Evolutionary conservation across 768 basidiomycete genomes (phyloP).

Genomic region (Termitomyces heimii): DNA sequence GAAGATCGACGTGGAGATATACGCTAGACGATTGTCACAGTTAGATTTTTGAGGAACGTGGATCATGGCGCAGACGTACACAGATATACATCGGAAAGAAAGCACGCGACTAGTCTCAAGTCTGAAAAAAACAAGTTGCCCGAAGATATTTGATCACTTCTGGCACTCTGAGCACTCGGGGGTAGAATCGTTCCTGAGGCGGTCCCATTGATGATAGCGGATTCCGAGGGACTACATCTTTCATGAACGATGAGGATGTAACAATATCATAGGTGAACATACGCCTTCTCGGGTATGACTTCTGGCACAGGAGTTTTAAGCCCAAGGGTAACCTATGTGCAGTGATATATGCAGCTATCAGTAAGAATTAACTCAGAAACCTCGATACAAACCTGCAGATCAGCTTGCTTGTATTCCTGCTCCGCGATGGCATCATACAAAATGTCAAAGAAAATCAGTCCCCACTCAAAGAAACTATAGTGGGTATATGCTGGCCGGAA

Average conservation of each 20-base stretch:
- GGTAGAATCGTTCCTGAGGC: background rate
- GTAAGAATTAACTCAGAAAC: background rate
- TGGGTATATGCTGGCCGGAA: slow-evolving; percentile 64
- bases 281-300: background rate
- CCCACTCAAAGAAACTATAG: slow-evolving; percentile 89
- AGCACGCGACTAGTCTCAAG: slow-evolving; percentile 20
- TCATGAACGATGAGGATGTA: slow-evolving; percentile 4
- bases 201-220: background rate
- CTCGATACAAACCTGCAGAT: slow-evolving; percentile 41
- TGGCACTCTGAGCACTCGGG: background rate
- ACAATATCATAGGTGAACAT: background rate
- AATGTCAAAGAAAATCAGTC: slow-evolving; percentile 67
- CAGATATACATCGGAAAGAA: slow-evolving; percentile 44
- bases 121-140: slow-evolving; percentile 2
- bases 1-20: slow-evolving; percentile 78
- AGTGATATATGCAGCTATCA: background rate
- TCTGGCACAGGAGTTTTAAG: background rate
- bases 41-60: background rate
- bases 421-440: slow-evolving; percentile 64
- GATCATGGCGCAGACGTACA: slow-evolving; percentile 33
- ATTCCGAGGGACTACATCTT: slow-evolving; percentile 7
- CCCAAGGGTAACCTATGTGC: slow-evolving; percentile 22
- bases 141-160: background rate
- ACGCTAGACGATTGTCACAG: slow-evolving; percentile 37
- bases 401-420: slow-evolving; percentile 49